Percentiles rank a stretch among this genome's conserved stretches.
These are phyloP conservation scores for Betula pendula DNA, from an alignment of 306 rosid genomes.

Conservation along the genomic window DNA sequence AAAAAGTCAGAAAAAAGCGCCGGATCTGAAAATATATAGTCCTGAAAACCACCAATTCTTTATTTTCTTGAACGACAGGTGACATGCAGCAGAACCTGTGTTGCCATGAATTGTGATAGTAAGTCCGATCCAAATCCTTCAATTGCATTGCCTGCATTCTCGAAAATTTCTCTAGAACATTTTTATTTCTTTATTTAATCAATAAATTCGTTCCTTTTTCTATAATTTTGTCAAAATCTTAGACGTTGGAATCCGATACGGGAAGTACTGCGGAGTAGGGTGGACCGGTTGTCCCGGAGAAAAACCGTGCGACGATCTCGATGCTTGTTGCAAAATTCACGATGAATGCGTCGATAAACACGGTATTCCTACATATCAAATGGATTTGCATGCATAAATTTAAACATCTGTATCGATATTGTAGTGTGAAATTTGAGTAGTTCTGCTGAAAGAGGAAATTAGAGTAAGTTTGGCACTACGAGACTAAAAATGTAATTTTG, in stretches of 20 bases:
- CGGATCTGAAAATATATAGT: neutral
- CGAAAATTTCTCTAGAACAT: neutral
- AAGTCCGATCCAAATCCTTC: slow-evolving; percentile 25
- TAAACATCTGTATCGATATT: no score
- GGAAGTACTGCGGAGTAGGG: slow-evolving; percentile 87
- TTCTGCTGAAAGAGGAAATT: slow-evolving; percentile 1
- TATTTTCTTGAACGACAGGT: slow-evolving; percentile 28
- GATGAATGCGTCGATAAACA: slow-evolving; percentile 66
- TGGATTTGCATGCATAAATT: no score
- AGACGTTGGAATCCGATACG: slow-evolving; percentile 73
- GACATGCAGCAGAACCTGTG: slow-evolving; percentile 66
- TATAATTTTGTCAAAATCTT: neutral
- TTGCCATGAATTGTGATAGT: slow-evolving; percentile 62
- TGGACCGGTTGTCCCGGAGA: slow-evolving; percentile 81
- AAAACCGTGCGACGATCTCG: slow-evolving; percentile 87
- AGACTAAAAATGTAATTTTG: no score
- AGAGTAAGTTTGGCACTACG: no score
- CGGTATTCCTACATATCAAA: slow-evolving; percentile 37
- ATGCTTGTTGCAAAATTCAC: slow-evolving; percentile 85
- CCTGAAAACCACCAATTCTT: neutral
- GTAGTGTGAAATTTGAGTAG: neutral
- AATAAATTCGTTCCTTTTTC: neutral
- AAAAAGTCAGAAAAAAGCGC: neutral
- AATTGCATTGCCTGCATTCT: neutral
- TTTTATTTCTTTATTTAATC: neutral